These are phyloP conservation scores for Gossypium stocksii DNA, from an alignment of 345 rosid genomes.

Conservation along the genomic window DNA sequence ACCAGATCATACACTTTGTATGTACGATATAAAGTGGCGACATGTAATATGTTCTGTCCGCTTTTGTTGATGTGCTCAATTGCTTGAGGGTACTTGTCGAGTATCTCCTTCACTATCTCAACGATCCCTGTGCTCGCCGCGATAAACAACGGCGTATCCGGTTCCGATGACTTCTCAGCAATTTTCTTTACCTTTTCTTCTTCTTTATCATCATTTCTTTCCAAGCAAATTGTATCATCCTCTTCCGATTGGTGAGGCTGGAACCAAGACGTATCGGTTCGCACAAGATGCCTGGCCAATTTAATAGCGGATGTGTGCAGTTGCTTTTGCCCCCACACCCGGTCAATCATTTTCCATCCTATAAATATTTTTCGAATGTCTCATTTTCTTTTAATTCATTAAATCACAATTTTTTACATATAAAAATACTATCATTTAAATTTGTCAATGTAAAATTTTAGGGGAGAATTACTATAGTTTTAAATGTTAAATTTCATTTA, in stretches of 20 bases:
- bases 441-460: too few species aligned
- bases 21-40: neutral
- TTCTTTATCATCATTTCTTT: neutral
- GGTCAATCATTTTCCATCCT: neutral
- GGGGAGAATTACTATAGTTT: too few species aligned
- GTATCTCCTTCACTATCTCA: constrained; percentile 8
- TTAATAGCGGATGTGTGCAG: neutral
- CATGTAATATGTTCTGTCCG: constrained; percentile 15
- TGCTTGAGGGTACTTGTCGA: constrained; percentile 8
- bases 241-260: neutral
- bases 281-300: neutral
- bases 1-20: neutral
- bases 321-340: neutral
- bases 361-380: neutral
- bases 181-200: neutral
- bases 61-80: neutral
- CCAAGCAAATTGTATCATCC: constrained; percentile 1
- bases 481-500: too few species aligned
- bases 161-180: neutral
- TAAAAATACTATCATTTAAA: too few species aligned
- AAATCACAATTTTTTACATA: too few species aligned
- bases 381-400: too few species aligned
- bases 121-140: constrained; percentile 12
- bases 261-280: constrained; percentile 1
- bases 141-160: constrained; percentile 5